Evolutionary conservation across 768 basidiomycete species (phyloP), one percentile per base, ranked within the genome.

Genomic region (Pholiota conissans): DNA sequence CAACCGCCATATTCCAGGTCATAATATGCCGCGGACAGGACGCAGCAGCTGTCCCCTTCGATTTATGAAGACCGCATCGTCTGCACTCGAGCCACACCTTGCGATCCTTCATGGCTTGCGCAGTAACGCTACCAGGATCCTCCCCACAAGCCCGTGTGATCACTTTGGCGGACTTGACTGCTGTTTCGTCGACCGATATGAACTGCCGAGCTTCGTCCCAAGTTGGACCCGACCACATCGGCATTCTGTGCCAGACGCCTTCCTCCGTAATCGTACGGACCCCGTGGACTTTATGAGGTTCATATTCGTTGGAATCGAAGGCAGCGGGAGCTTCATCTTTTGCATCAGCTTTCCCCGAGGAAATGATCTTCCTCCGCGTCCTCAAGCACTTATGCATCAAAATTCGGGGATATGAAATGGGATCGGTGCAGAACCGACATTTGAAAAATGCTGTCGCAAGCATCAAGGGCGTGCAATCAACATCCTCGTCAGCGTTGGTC

Each of bases 391-490:
- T 32, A 32, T 76, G 74, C 28, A 62, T 63, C 49, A 74, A 59
- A 14, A 74, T 62, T 8, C 69, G 62, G 5, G 72, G 71, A 55
- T 71, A 74, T 2, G 68, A 61, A 9, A 73, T 70, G 2, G 69
- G 65, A 49, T 72, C 72, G 5, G 40, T 55, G 40, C 73, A 74
- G 40, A 57, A 68, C 16, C 53, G 49, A 57, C 74, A 76, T 13
- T 67, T 65, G 59, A 76, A 76, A 49, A 73, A 71, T 7, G 65
- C 66, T 2, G 67, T 66, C 13, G 73, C 73, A 35, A 73, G 69
- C 1, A 67, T 50, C n/a, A 73, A 57, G 10, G 46, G 50, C 11
- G 46, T 39, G 10, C 45, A 50, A 35, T 50, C 27, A 34, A 46
- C 10, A 7, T 18, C 48, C 42, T 42, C 47, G 29, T 47, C 39